Evolutionary conservation across 768 basidiomycete species (phyloP), one percentile per base, ranked within the genome.

Genomic region (Mycena haematopus): DNA sequence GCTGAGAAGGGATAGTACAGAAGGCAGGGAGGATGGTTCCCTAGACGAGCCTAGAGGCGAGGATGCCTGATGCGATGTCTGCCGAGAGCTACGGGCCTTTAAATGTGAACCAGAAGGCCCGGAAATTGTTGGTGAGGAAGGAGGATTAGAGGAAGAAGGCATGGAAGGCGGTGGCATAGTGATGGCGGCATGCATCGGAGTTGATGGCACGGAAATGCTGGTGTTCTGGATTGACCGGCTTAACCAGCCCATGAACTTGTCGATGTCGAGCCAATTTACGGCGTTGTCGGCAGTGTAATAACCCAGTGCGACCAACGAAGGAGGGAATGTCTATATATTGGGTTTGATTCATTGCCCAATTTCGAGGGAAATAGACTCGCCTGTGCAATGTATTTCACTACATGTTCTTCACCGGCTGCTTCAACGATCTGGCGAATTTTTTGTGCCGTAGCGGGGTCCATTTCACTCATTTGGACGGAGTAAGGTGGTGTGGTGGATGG

Each of bases 241-340:
- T n/a, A 59, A 19, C 58, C 58, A 52, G 21, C 49, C 6, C 58
- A 59, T 59, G 42, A 44, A 59, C 21, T 59, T 52, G 14, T 59
- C 51, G 21, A 59, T 52, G 31, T 59, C 50, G 6, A 59, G 58
- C 58, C 58, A 59, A 19, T 29, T 31, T n/a, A 31, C 40, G 25
- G 58, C 50, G 25, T 59, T 59, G 14, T 52, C 50, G 8, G 38
- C 40, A n/a, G 27, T 36, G 21, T 58, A 58, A 27, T 50, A 50
- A 10, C 57, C 57, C 3, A 58, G 11, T 50, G 57, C 47, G 11
- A 58, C 57, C 2, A 58, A 29, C 35, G 19, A 15, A 5, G 33
- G 31, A 17, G 56, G 56, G 25, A 57, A 57, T 47, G 31, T 47
- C 56, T 57, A 36, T 14, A 54, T 40, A 17, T 25, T 42, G 27